Evolutionary conservation across 495 filamentous ascomycete species (phyloP).

Genomic region (Cairneyella variabilis): DNA sequence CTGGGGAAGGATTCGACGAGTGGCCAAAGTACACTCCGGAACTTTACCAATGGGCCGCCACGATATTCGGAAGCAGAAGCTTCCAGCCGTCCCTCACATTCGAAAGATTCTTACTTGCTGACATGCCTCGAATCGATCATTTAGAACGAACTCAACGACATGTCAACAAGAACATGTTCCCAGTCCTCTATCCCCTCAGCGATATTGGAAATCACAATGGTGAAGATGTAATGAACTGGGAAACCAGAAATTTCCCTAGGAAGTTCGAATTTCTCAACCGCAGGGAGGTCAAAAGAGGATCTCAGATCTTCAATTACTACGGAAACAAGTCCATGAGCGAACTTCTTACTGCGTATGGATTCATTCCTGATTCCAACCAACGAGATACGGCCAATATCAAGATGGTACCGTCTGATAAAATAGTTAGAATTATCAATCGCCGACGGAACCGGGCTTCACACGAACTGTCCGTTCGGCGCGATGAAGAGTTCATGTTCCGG

Average conservation of each 20-base stretch:
- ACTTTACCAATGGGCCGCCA: constrained; percentile 53
- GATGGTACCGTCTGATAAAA: constrained; percentile 12
- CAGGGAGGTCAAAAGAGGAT: constrained; percentile 17
- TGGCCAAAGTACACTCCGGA: constrained; percentile 32
- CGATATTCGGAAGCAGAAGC: constrained; percentile 50
- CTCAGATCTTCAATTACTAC: constrained; percentile 52
- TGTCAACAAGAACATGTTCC: constrained; percentile 31
- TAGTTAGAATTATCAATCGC: constrained; percentile 1
- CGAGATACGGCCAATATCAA: constrained; percentile 28
- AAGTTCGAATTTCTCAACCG: constrained; percentile 21
- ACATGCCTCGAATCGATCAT: no score
- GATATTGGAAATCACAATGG: constrained; percentile 51
- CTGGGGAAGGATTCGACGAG: constrained; percentile 20
- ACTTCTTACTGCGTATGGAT: constrained; percentile 50
- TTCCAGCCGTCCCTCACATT: constrained; percentile 43
- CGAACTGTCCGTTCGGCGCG: not conserved
- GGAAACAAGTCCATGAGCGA: constrained; percentile 45
- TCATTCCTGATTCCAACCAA: constrained; percentile 35
- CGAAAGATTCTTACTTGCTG: no score
- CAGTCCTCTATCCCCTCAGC: constrained; percentile 47
- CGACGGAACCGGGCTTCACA: constrained; percentile 17
- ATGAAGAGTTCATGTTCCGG: constrained; percentile 17
- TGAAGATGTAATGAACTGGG: constrained; percentile 39
- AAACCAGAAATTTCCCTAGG: constrained; percentile 19
- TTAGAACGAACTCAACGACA: no score